phyloP scores from a whole-genome alignment of 345 rosid genomes.

The Eucalyptus sp. region DNA sequence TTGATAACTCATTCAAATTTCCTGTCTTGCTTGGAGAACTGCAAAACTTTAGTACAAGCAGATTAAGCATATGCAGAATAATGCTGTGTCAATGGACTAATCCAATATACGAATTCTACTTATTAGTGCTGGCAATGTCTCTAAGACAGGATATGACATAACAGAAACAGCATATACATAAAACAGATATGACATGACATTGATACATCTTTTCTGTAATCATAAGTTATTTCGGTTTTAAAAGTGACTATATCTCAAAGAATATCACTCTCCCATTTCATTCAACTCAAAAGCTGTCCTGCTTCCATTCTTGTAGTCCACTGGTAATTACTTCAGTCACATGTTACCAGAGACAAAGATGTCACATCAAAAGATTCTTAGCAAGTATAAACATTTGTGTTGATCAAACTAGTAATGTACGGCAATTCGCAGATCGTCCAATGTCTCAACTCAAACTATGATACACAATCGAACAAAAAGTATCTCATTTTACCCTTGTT shows the following conservation, averaged over 20 bases:
- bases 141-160: background rate
- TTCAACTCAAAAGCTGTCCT: background rate
- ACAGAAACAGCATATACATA: fast-evolving
- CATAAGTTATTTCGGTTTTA: background rate
- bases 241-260: background rate
- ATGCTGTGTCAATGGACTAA: background rate
- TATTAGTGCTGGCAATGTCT: background rate
- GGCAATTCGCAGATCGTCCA: fast-evolving
- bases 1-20: background rate
- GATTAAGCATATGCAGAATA: background rate
- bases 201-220: background rate
- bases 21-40: background rate
- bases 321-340: background rate
- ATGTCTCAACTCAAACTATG: background rate
- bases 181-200: background rate
- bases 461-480: background rate
- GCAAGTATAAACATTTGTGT: background rate
- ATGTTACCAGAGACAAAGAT: background rate
- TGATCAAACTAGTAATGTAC: background rate
- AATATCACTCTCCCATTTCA: background rate
- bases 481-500: background rate
- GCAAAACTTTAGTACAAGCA: background rate
- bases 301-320: background rate
- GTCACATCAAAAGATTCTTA: background rate
- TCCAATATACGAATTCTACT: background rate